Conservation (phyloP, 176 grass and related monocot species). For the Oryza officinalis region DNA sequence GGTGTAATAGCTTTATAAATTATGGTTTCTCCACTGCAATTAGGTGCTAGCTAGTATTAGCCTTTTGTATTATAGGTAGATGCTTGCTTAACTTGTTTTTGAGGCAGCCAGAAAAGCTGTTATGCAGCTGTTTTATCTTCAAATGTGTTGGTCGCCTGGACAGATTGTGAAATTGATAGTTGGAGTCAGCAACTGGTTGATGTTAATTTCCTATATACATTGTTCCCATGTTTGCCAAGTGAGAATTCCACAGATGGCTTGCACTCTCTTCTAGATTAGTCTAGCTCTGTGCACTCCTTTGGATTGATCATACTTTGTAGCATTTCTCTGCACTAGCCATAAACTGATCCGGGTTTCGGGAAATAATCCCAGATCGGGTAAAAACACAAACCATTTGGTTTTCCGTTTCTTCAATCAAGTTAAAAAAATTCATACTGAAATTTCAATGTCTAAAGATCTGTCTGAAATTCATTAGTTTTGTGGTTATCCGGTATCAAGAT, state of each 20-base stretch:
- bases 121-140: not conserved
- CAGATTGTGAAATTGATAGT: not conserved
- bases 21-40: not conserved
- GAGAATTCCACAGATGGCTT: too few species aligned
- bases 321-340: not conserved
- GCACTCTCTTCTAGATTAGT: not conserved
- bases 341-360: too few species aligned
- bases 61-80: slow-evolving; percentile 38
- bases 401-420: too few species aligned
- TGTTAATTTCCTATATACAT: not conserved
- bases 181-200: not conserved
- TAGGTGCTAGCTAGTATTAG: not conserved
- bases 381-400: too few species aligned
- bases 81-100: not conserved
- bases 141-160: not conserved
- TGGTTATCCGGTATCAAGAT: too few species aligned
- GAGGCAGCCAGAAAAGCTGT: not conserved
- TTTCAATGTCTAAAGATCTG: too few species aligned
- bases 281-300: not conserved
- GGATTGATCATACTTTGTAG: not conserved
- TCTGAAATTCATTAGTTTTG: too few species aligned
- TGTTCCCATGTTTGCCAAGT: not conserved
- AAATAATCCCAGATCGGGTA: too few species aligned
- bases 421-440: too few species aligned
- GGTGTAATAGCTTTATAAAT: not conserved